Conservation (phyloP, 306 rosid species). For the Pterocarpus santalinus region DNA sequence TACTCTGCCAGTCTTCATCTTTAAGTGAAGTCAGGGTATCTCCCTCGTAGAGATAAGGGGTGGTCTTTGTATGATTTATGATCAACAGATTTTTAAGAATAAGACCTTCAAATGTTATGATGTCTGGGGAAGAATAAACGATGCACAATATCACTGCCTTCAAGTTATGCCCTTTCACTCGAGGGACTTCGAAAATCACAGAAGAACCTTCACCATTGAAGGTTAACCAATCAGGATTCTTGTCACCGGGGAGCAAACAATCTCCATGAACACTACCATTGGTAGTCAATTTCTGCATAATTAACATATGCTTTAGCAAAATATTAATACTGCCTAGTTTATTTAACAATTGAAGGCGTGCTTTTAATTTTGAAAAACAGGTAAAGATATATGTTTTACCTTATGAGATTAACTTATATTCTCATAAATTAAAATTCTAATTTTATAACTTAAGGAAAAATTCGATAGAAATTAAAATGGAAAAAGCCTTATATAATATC, state of each 20-base stretch:
- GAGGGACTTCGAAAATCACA: constrained; percentile 3
- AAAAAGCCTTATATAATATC: too few species aligned
- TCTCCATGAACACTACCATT: neutral
- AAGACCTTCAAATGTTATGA: neutral
- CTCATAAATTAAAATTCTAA: too few species aligned
- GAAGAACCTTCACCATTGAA: neutral
- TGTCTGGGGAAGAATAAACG: neutral
- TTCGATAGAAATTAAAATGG: too few species aligned
- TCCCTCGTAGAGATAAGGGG: neutral
- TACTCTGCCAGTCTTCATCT: neutral
- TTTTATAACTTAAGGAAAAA: too few species aligned
- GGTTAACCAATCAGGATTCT: constrained; percentile 2
- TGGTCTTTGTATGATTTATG: neutral
- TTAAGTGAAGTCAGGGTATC: neutral
- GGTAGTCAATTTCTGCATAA: neutral
- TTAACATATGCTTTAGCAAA: neutral
- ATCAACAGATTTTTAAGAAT: constrained; percentile 9
- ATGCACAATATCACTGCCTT: neutral
- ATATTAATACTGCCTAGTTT: neutral
- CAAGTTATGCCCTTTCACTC: neutral
- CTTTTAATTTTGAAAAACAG: too few species aligned
- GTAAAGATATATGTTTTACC: neutral
- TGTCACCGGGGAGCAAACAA: neutral
- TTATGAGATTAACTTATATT: too few species aligned
- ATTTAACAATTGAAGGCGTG: neutral